Conservation (phyloP, 345 rosid genomes). For the Camelina laxa region DNA sequence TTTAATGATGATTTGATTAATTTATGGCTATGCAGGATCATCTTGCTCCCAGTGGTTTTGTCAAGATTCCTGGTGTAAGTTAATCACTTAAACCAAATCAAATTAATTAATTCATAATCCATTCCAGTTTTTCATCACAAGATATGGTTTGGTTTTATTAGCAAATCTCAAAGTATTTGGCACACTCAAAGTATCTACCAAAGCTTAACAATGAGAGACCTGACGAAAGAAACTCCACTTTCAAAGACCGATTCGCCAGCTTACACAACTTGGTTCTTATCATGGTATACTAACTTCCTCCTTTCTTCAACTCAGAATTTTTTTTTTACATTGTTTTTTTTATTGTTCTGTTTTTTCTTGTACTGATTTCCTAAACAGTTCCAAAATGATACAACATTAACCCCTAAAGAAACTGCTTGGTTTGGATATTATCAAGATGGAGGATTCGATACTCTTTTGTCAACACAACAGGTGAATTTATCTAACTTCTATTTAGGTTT, state of each 20-base stretch:
- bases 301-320: background rate
- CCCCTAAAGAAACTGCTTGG: conserved; percentile 96
- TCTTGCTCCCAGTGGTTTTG: conserved; percentile 43
- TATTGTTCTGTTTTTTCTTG: conserved; percentile 2
- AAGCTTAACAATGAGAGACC: conserved; percentile 85
- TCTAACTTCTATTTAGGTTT: background rate
- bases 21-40: conserved; percentile 38
- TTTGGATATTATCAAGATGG: conserved; percentile 89
- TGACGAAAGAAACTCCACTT: conserved; percentile 60
- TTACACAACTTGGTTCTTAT: conserved; percentile 84
- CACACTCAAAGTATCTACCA: conserved; percentile 78
- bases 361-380: conserved; percentile 52
- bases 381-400: conserved; percentile 66
- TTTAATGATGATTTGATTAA: conserved; percentile 26
- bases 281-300: conserved; percentile 56
- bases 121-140: background rate
- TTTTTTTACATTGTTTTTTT: background rate
- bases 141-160: background rate
- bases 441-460: conserved; percentile 59
- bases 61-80: conserved; percentile 42
- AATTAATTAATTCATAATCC: background rate
- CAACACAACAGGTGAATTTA: conserved; percentile 59
- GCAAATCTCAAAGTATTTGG: conserved; percentile 40
- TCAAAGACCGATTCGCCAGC: conserved; percentile 70
- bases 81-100: background rate